Evolutionary conservation across 2,329 filamentous ascomycete species (phyloP).

Genomic region (Cladosporium sphaerospermum): DNA sequence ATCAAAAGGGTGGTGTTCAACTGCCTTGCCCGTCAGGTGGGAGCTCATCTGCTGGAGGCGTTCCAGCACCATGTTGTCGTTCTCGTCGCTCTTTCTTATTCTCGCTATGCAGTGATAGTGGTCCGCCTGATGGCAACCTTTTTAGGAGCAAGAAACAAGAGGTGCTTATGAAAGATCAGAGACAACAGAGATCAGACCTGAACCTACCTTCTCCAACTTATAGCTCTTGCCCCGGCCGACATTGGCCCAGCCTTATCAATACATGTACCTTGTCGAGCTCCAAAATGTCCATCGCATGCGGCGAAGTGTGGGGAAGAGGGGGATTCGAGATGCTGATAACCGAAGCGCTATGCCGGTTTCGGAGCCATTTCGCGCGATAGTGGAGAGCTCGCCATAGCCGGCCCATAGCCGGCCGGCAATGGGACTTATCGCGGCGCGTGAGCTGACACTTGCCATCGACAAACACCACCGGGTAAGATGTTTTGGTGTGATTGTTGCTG

Average conservation of each 20-base stretch:
- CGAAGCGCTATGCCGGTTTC: conserved; percentile 1
- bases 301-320: conserved; percentile 6
- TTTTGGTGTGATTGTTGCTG: no score
- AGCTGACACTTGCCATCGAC: conserved; percentile 4
- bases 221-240: neutral
- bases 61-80: conserved; percentile 38
- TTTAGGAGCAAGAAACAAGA: neutral
- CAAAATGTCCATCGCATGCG: conserved; percentile 8
- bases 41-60: conserved; percentile 58
- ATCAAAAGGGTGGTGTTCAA: conserved; percentile 66
- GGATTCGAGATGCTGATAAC: neutral
- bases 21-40: conserved; percentile 52
- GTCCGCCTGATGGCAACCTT: neutral
- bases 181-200: neutral
- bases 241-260: conserved; percentile 1
- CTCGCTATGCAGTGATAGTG: neutral
- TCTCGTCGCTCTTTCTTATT: neutral
- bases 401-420: conserved; percentile 1
- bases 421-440: neutral
- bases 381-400: neutral
- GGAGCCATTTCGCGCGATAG: neutral
- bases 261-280: conserved; percentile 5
- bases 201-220: neutral
- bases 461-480: neutral
- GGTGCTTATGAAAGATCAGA: neutral